These are phyloP conservation scores for Tricholoma flavovirens DNA, from an alignment of 768 basidiomycete species.

Conservation along the genomic window DNA sequence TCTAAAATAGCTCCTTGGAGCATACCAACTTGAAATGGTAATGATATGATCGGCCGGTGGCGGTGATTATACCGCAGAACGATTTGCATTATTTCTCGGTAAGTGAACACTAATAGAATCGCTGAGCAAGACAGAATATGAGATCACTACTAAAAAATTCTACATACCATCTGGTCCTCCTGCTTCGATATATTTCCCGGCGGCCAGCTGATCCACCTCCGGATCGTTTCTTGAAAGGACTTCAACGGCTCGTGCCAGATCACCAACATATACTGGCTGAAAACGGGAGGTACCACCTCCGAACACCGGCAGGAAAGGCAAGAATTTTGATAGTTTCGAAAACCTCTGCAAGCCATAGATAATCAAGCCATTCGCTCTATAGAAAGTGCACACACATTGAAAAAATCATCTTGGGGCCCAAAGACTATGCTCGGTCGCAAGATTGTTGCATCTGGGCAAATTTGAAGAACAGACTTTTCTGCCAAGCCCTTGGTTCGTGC, in stretches of 20 bases:
- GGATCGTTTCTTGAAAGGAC: conserved; percentile 44
- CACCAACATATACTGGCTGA: conserved; percentile 70
- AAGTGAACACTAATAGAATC: conserved; percentile 58
- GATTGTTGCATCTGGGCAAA: conserved; percentile 49
- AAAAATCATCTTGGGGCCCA: conserved; percentile 73
- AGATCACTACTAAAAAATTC: background rate
- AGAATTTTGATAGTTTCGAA: conserved; percentile 47
- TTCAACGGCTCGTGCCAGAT: conserved; percentile 59
- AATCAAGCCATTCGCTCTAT: background rate
- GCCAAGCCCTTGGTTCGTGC: conserved; percentile 56
- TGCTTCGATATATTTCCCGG: conserved; percentile 45
- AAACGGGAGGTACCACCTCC: conserved; percentile 61
- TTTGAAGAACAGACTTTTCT: conserved; percentile 46
- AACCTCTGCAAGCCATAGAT: conserved; percentile 42
- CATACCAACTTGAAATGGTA: conserved; percentile 58
- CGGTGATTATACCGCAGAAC: conserved; percentile 50
- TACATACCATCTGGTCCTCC: conserved; percentile 32
- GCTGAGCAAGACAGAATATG: background rate
- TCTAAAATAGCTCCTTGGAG: conserved; percentile 65
- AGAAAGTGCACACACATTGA: conserved; percentile 42
- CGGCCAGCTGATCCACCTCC: conserved; percentile 36
- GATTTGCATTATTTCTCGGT: conserved; percentile 60
- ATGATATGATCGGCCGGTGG: conserved; percentile 50
- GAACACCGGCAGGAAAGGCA: conserved; percentile 76
- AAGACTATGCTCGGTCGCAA: conserved; percentile 71